These are phyloP conservation scores for Zarea fungicola DNA, from an alignment of 2,329 filamentous ascomycete species.

Conservation along the genomic window DNA sequence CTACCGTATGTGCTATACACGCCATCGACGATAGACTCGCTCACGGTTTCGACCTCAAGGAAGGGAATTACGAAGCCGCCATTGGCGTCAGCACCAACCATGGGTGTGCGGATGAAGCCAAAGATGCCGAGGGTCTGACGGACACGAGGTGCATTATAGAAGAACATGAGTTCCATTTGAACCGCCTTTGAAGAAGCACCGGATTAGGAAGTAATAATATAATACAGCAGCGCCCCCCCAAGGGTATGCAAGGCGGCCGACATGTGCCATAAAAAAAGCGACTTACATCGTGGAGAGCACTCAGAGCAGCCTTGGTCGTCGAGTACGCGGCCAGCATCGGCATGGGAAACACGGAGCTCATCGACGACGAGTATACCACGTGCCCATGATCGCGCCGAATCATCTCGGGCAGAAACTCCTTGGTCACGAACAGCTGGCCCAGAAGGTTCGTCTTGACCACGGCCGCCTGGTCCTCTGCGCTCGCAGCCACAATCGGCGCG, in stretches of 20 bases:
- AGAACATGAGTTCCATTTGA: constrained; percentile 25
- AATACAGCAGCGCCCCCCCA: too few relatives aligned
- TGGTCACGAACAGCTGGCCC: constrained; percentile 51
- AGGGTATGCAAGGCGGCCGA: too few relatives aligned
- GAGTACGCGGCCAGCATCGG: constrained; percentile 56
- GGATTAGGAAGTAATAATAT: constrained; percentile 12
- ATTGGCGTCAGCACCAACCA: constrained; percentile 20
- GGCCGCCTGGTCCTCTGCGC: constrained; percentile 24
- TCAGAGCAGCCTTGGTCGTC: constrained; percentile 43
- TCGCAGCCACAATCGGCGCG: constrained; percentile 24
- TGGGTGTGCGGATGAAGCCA: constrained; percentile 28
- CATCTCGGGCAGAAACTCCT: constrained; percentile 58
- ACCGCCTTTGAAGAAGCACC: constrained; percentile 19
- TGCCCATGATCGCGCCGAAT: constrained; percentile 55
- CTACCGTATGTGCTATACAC: constrained; percentile 27
- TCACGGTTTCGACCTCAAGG: constrained; percentile 28
- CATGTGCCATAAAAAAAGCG: not conserved
- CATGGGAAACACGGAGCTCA: constrained; percentile 49
- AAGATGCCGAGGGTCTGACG: constrained; percentile 25
- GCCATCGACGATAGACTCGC: constrained; percentile 23
- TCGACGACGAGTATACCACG: constrained; percentile 56
- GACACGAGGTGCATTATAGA: constrained; percentile 25
- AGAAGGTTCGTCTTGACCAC: constrained; percentile 45
- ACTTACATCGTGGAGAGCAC: constrained; percentile 24
- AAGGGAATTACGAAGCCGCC: constrained; percentile 25